These are phyloP conservation scores for Ceratobasidium sp. DNA, from an alignment of 1,284 basidiomycete genomes.

Conservation along the genomic window DNA sequence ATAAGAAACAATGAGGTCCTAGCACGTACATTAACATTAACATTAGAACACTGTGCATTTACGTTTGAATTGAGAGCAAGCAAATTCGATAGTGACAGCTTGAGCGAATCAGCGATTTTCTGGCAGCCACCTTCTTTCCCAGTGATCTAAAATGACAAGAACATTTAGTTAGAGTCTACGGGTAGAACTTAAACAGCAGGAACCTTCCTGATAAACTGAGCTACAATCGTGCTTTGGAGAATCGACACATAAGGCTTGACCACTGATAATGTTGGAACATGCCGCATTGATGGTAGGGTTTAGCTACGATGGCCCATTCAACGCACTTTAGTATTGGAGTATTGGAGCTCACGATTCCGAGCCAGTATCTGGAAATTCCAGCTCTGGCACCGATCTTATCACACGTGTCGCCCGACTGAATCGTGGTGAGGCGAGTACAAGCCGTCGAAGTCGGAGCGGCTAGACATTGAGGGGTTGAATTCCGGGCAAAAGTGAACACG, in stretches of 20 bases:
- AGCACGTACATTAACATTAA: neutral
- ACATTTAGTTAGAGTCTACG: too few relatives aligned
- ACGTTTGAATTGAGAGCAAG: slow-evolving; percentile 1
- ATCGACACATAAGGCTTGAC: slow-evolving; percentile 5
- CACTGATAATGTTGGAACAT: too few relatives aligned
- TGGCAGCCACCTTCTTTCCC: slow-evolving; percentile 5
- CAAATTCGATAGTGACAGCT: neutral
- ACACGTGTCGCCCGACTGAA: neutral
- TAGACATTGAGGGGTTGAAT: too few relatives aligned
- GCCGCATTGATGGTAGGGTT: slow-evolving; percentile 12
- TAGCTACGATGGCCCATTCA: too few relatives aligned
- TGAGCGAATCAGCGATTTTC: neutral
- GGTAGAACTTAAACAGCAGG: neutral
- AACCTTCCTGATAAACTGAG: neutral
- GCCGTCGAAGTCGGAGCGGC: neutral
- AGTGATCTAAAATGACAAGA: slow-evolving; percentile 11
- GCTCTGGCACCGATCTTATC: neutral
- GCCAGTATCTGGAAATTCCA: slow-evolving; percentile 5
- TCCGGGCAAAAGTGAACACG: too few relatives aligned
- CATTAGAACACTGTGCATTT: too few relatives aligned
- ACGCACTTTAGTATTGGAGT: too few relatives aligned
- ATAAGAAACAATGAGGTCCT: too few relatives aligned
- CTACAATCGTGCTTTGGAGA: neutral
- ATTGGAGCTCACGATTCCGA: too few relatives aligned
- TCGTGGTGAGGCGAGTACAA: neutral